Conservation (phyloP, 768 basidiomycete genomes). For the Chalciporus sphaerocephalus region DNA sequence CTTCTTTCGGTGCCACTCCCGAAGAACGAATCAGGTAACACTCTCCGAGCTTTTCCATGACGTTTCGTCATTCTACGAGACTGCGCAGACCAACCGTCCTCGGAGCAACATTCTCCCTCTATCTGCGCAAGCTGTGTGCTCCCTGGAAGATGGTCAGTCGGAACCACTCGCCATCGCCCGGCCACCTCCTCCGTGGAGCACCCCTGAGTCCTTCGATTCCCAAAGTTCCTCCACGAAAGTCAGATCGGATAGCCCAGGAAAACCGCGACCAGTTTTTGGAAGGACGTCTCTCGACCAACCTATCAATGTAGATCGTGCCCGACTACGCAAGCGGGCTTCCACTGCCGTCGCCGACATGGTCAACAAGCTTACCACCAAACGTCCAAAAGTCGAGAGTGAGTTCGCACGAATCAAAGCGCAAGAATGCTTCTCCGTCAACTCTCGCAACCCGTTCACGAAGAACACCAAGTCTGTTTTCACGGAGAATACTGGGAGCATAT, state of each 20-base stretch:
- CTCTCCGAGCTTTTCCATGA: background rate
- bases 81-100: background rate
- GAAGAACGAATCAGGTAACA: background rate
- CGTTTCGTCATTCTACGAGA: conserved; percentile 19
- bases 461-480: conserved; percentile 17
- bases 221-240: background rate
- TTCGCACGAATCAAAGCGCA: conserved; percentile 15
- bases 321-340: conserved; percentile 24
- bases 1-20: background rate
- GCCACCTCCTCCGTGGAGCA: conserved; percentile 26
- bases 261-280: background rate
- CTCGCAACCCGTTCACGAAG: conserved; percentile 24
- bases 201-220: background rate
- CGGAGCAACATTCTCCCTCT: conserved; percentile 15
- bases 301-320: conserved; percentile 21
- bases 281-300: conserved; percentile 3
- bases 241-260: background rate
- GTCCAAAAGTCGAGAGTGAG: conserved; percentile 19
- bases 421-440: background rate
- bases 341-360: conserved; percentile 19
- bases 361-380: conserved; percentile 19
- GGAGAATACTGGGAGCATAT: background rate
- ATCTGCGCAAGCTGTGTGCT: conserved; percentile 15
- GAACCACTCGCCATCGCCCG: conserved; percentile 28
- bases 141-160: conserved; percentile 7